phyloP scores from a whole-genome alignment of 129 eudicot genomes.

The Deinandra increscens region DNA sequence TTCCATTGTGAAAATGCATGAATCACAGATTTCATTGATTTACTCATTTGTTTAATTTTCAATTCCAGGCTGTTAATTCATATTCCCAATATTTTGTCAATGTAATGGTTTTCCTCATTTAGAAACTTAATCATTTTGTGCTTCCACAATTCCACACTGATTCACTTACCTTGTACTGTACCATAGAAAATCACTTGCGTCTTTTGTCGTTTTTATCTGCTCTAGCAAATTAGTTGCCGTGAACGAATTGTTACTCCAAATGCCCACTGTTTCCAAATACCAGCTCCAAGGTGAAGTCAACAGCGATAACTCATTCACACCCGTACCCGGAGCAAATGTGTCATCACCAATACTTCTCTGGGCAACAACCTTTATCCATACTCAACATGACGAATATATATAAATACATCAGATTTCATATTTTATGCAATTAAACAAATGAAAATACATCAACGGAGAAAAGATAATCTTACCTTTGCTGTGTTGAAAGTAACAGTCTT shows the following conservation, averaged over 20 bases:
- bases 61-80: too few relatives aligned
- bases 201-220: constrained; percentile 76
- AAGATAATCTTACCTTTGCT: constrained; percentile 52
- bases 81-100: too few relatives aligned
- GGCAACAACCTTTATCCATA: constrained; percentile 43
- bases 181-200: constrained; percentile 74
- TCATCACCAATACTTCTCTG: constrained; percentile 42
- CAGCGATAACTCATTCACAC: constrained; percentile 36
- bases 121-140: too few relatives aligned
- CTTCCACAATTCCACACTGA: too few relatives aligned
- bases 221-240: constrained; percentile 49
- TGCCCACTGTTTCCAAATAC: constrained; percentile 66
- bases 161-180: constrained; percentile 65
- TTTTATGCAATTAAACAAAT: constrained; percentile 1
- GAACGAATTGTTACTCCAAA: constrained; percentile 51
- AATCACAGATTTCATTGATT: too few relatives aligned
- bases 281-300: constrained; percentile 63
- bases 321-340: constrained; percentile 22
- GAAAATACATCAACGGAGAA: background rate
- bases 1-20: too few relatives aligned
- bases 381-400: constrained; percentile 8
- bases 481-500: constrained; percentile 64
- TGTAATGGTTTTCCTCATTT: too few relatives aligned
- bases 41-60: too few relatives aligned
- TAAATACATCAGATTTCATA: constrained; percentile 10